A percentile compares a stretch with the other conserved stretches of the same genome.
Evolutionary conservation across 192 early-diverging fungal species (phyloP).

Genomic region (Globomyces pollinis-pini): DNA sequence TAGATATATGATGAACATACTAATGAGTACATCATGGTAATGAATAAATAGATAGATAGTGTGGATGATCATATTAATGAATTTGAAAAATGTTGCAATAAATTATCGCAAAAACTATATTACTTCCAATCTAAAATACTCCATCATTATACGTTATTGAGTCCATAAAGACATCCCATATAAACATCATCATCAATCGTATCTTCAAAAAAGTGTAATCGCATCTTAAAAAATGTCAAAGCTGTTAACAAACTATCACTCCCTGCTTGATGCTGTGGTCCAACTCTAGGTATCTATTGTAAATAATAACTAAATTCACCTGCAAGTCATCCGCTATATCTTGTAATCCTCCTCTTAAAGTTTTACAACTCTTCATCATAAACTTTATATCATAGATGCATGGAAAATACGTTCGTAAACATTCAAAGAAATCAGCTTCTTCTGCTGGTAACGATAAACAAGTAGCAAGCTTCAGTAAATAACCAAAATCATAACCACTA

Average conservation of each 20-base stretch:
- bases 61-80: too few relatives aligned
- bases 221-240: slow-evolving; percentile 98
- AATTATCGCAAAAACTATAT: too few relatives aligned
- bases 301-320: slow-evolving; percentile 38
- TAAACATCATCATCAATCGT: slow-evolving; percentile 90
- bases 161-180: slow-evolving; percentile 56
- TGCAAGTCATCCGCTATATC: slow-evolving; percentile 96
- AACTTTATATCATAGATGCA: slow-evolving; percentile 99
- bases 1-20: neutral
- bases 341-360: slow-evolving; percentile 92
- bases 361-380: slow-evolving; percentile 94
- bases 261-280: slow-evolving; percentile 97
- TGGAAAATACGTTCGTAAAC: slow-evolving; percentile 89
- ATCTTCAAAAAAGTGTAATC: slow-evolving; percentile 94
- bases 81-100: neutral
- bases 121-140: too few relatives aligned
- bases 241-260: slow-evolving; percentile 92
- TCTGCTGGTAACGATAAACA: slow-evolving; percentile 84
- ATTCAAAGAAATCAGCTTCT: slow-evolving; percentile 91
- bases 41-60: too few relatives aligned
- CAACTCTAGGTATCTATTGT: slow-evolving; percentile 72
- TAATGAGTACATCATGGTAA: too few relatives aligned
- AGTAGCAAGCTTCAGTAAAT: slow-evolving; percentile 90
- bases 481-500: slow-evolving; percentile 98
- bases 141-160: too few relatives aligned